These are phyloP conservation scores for Zymoseptoria brevis DNA, from an alignment of 2,329 filamentous ascomycete genomes.

Conservation along the genomic window DNA sequence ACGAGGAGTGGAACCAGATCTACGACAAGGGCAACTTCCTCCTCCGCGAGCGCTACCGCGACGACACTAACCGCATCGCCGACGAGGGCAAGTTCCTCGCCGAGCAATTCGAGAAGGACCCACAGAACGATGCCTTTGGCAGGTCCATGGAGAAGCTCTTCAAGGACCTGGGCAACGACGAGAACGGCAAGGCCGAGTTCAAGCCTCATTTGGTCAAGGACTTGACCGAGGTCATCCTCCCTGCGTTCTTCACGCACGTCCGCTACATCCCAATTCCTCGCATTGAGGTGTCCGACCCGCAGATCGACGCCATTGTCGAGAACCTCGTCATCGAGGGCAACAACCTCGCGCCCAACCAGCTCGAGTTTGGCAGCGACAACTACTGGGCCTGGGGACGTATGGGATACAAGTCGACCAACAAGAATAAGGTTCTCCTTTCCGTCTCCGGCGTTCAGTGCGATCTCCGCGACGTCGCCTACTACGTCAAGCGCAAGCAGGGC, in stretches of 20 bases:
- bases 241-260: constrained; percentile 70
- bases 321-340: constrained; percentile 93
- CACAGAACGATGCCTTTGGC: constrained; percentile 75
- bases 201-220: constrained; percentile 92
- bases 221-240: constrained; percentile 76
- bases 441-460: constrained; percentile 91
- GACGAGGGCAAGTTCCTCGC: constrained; percentile 87
- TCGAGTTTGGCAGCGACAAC: constrained; percentile 86
- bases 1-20: constrained; percentile 70
- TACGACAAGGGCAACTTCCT: constrained; percentile 83
- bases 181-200: constrained; percentile 75
- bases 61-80: constrained; percentile 75
- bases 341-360: constrained; percentile 88
- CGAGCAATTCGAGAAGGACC: constrained; percentile 81
- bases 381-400: constrained; percentile 94
- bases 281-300: constrained; percentile 81
- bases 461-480: constrained; percentile 78
- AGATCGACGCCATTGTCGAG: constrained; percentile 82
- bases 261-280: constrained; percentile 89
- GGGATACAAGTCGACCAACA: constrained; percentile 69
- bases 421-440: constrained; percentile 77
- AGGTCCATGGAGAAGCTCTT: constrained; percentile 75
- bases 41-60: constrained; percentile 78
- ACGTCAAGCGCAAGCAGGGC: constrained; percentile 89
- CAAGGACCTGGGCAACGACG: constrained; percentile 78